phyloP scores from a whole-genome alignment of 345 rosid genomes.

The Salix dunnii region DNA sequence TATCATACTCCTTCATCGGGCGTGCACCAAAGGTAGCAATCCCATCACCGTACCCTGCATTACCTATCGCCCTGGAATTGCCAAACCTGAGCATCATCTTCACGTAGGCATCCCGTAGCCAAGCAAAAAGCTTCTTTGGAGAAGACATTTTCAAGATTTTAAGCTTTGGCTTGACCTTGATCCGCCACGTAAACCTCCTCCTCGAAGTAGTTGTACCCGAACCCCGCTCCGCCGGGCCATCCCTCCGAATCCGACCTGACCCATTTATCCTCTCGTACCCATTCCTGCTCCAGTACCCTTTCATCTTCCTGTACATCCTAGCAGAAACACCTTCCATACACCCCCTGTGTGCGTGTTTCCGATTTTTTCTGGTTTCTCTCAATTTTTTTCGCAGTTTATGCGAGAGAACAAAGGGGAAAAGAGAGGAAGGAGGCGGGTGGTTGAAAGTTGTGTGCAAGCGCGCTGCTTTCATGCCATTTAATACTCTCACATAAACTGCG shows the following conservation, averaged over 20 bases:
- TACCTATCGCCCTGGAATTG: slow-evolving; percentile 23
- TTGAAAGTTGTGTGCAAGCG: not conserved
- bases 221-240: slow-evolving; percentile 19
- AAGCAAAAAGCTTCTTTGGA: slow-evolving; percentile 49
- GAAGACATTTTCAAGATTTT: slow-evolving; percentile 20
- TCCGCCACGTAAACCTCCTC: slow-evolving; percentile 42
- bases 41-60: slow-evolving; percentile 28
- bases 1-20: slow-evolving; percentile 50
- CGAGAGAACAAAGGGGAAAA: not conserved
- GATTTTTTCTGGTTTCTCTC: not conserved
- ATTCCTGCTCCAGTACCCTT: slow-evolving; percentile 34
- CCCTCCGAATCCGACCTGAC: slow-evolving; percentile 14
- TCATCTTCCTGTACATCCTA: slow-evolving; percentile 31
- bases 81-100: slow-evolving; percentile 59
- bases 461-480: no score
- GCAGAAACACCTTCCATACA: slow-evolving; percentile 45
- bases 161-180: slow-evolving; percentile 50
- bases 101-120: slow-evolving; percentile 67
- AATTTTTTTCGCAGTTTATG: not conserved
- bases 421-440: not conserved
- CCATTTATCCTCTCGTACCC: slow-evolving; percentile 47
- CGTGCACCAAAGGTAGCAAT: slow-evolving; percentile 22
- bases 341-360: not conserved
- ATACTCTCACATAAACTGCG: no score
- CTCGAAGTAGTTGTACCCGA: not conserved